Conservation (phyloP, 2,329 filamentous ascomycete genomes). For the Fusarium praegraminearum region DNA sequence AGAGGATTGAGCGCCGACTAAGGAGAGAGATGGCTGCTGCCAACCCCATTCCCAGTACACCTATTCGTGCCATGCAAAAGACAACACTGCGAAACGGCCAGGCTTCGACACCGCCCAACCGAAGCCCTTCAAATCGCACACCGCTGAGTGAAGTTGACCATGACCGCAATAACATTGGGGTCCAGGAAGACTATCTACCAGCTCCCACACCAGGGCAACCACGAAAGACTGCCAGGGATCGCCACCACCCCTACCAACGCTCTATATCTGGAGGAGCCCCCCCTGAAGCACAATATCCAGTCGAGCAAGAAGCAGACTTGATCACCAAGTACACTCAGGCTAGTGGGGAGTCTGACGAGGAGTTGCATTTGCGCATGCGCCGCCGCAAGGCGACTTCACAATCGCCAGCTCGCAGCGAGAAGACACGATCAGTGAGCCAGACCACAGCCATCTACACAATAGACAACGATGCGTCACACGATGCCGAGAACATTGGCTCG, state of each 20-base stretch:
- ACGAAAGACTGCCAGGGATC: slow-evolving; percentile 85
- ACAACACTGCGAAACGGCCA: slow-evolving; percentile 71
- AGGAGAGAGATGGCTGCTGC: slow-evolving; percentile 68
- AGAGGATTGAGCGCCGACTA: slow-evolving; percentile 79
- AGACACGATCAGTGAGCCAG: slow-evolving; percentile 79
- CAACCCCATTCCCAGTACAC: slow-evolving; percentile 67
- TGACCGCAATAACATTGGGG: slow-evolving; percentile 74
- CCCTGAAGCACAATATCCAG: slow-evolving; percentile 63
- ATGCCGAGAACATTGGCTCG: slow-evolving; percentile 76
- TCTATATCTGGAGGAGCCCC: slow-evolving; percentile 60
- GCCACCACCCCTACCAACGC: slow-evolving; percentile 78
- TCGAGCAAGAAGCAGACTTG: slow-evolving; percentile 70
- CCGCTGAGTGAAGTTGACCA: slow-evolving; percentile 95
- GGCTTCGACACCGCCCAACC: slow-evolving; percentile 86
- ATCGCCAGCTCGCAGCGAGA: slow-evolving; percentile 71
- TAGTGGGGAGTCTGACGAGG: slow-evolving; percentile 81
- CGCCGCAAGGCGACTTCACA: slow-evolving; percentile 73
- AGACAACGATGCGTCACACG: slow-evolving; percentile 76
- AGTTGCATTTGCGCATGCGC: slow-evolving; percentile 81
- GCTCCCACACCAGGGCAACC: slow-evolving; percentile 96
- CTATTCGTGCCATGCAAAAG: slow-evolving; percentile 71
- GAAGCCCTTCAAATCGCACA: slow-evolving; percentile 78
- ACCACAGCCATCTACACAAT: slow-evolving; percentile 75
- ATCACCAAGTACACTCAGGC: slow-evolving; percentile 72
- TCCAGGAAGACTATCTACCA: slow-evolving; percentile 91